Evolutionary conservation across 495 filamentous ascomycete genomes (phyloP).

Genomic region (Cairneyella variabilis): DNA sequence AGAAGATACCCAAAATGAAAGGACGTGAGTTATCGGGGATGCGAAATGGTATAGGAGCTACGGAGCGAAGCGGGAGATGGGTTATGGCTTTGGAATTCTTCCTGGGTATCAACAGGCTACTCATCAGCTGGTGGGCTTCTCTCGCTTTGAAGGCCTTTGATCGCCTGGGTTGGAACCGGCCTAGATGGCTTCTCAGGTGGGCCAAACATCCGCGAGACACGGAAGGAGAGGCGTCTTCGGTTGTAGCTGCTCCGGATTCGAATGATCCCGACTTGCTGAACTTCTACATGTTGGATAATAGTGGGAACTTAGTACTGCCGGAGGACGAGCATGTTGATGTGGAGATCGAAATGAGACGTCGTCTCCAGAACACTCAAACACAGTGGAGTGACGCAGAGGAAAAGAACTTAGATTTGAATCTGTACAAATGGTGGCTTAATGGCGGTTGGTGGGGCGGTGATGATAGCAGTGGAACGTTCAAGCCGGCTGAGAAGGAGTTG

Average conservation of each 20-base stretch:
- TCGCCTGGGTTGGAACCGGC: slow-evolving; percentile 55
- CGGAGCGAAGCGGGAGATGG: slow-evolving; percentile 69
- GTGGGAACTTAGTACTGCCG: slow-evolving; percentile 54
- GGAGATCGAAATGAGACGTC: slow-evolving; percentile 65
- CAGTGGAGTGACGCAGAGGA: slow-evolving; percentile 43
- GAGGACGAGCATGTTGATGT: slow-evolving; percentile 66
- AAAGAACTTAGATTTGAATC: slow-evolving; percentile 60
- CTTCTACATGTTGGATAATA: slow-evolving; percentile 57
- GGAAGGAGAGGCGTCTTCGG: slow-evolving; percentile 30
- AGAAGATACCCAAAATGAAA: slow-evolving; percentile 40
- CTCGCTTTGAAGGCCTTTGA: slow-evolving; percentile 50
- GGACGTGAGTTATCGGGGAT: slow-evolving; percentile 38
- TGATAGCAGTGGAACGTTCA: slow-evolving; percentile 72
- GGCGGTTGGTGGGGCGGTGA: slow-evolving; percentile 80
- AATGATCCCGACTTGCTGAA: slow-evolving; percentile 37
- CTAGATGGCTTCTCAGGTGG: slow-evolving; percentile 57
- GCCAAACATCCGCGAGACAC: slow-evolving; percentile 40
- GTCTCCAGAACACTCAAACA: slow-evolving; percentile 29
- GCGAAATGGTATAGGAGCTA: slow-evolving; percentile 69
- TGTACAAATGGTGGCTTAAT: slow-evolving; percentile 77
- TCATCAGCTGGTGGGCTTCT: slow-evolving; percentile 55
- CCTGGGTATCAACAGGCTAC: slow-evolving; percentile 63
- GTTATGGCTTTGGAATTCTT: slow-evolving; percentile 71
- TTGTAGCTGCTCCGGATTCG: slow-evolving; percentile 20
- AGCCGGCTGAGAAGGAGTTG: slow-evolving; percentile 37